Evolutionary conservation across 2,329 filamentous ascomycete species (phyloP).

Genomic region (Dothideomycetes sp.): DNA sequence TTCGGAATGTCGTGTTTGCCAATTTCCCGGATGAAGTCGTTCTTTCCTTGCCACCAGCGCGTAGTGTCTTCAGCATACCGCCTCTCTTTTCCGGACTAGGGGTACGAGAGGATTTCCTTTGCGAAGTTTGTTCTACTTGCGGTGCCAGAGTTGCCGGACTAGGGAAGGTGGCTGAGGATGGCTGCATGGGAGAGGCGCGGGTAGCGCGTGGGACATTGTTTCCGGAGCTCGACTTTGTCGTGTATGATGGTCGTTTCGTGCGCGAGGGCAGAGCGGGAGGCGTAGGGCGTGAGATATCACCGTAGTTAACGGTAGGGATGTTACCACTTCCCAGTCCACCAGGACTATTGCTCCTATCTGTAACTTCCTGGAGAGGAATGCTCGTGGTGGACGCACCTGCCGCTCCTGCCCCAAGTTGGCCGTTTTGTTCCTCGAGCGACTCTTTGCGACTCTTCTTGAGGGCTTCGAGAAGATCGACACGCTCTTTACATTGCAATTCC

Average conservation of each 20-base stretch:
- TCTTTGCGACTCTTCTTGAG: constrained; percentile 58
- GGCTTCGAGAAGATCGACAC: constrained; percentile 79
- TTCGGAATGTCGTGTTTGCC: constrained; percentile 32
- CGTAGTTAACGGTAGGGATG: constrained; percentile 70
- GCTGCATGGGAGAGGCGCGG: constrained; percentile 3
- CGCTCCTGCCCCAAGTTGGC: not conserved
- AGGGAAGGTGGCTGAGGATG: constrained; percentile 15
- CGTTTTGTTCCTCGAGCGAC: constrained; percentile 31
- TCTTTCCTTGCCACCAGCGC: constrained; percentile 41
- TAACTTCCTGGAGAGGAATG: not conserved
- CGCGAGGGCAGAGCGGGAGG: constrained; percentile 28
- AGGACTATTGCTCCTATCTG: constrained; percentile 3
- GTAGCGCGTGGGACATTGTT: constrained; percentile 8
- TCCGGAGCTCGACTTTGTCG: constrained; percentile 37
- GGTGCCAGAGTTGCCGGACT: constrained; percentile 28
- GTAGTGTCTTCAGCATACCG: constrained; percentile 48
- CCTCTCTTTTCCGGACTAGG: constrained; percentile 55
- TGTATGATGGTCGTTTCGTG: constrained; percentile 37
- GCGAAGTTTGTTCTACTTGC: constrained; percentile 23
- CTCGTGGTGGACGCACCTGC: constrained; percentile 11
- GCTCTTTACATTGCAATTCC: constrained; percentile 86
- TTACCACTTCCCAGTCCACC: constrained; percentile 69
- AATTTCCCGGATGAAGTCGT: constrained; percentile 46
- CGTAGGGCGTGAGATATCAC: constrained; percentile 63
- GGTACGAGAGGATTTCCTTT: constrained; percentile 43